A percentile compares a stretch with the other conserved stretches of the same genome.
phyloP scores from a whole-genome alignment of 176 grass and related monocot genomes.

The Oryza rufipogon region DNA sequence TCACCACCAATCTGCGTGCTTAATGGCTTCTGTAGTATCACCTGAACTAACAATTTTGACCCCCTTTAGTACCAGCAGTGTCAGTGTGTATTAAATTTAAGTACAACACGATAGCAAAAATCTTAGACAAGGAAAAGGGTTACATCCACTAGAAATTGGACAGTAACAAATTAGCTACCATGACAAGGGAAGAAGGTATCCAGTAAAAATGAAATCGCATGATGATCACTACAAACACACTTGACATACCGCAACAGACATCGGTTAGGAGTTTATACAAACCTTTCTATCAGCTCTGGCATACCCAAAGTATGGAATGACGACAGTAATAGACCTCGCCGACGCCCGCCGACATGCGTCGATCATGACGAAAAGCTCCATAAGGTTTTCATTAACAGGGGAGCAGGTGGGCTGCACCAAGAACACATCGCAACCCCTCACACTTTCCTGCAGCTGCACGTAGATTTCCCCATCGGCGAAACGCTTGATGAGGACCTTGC shows the following conservation, averaged over 20 bases:
- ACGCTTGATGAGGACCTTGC: slow-evolving; percentile 81
- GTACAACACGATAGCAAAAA: not conserved
- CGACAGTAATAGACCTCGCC: slow-evolving; percentile 83
- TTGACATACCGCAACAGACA: slow-evolving; percentile 6
- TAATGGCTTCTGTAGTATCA: not conserved
- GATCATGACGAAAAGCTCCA: slow-evolving; percentile 95
- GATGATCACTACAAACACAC: not conserved
- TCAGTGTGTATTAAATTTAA: not conserved
- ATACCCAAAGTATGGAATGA: slow-evolving; percentile 97
- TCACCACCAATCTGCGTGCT: not conserved
- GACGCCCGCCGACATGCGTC: slow-evolving; percentile 93
- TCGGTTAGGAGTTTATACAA: not conserved
- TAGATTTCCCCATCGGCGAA: slow-evolving; percentile 97
- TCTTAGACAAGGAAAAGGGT: not conserved
- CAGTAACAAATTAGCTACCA: not conserved
- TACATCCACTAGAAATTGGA: not conserved
- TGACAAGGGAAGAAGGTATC: not conserved
- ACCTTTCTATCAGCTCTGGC: slow-evolving; percentile 99
- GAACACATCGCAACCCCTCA: slow-evolving; percentile 93
- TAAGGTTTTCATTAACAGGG: slow-evolving; percentile 91
- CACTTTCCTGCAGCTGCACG: slow-evolving; percentile 91
- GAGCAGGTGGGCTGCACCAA: slow-evolving; percentile 91
- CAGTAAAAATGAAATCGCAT: not conserved
- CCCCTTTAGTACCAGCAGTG: not conserved
- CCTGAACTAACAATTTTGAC: not conserved